These are phyloP conservation scores for Phytopythium boreale DNA, from an alignment of 352 stramenopile genomes.

Conservation along the genomic window DNA sequence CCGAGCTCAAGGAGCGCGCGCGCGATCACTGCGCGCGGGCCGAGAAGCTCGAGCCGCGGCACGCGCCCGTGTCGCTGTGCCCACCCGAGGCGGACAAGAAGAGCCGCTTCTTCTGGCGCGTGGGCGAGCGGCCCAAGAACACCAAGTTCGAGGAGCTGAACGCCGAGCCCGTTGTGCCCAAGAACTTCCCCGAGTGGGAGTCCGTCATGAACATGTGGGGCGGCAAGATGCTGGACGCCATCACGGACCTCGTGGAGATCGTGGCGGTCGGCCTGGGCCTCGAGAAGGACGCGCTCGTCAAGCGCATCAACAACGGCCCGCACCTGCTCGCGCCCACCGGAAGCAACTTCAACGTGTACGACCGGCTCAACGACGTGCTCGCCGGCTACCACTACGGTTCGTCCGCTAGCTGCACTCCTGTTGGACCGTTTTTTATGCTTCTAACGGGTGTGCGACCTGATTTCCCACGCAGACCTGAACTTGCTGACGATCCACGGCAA, in stretches of 20 bases:
- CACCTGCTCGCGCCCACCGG: constrained; percentile 90
- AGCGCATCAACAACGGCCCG: constrained; percentile 80
- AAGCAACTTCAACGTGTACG: constrained; percentile 84
- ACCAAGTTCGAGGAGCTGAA: constrained; percentile 87
- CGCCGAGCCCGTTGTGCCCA: constrained; percentile 82
- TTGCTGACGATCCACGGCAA: constrained; percentile 93
- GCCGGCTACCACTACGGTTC: constrained; percentile 90
- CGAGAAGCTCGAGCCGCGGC: constrained; percentile 41
- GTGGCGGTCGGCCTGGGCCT: constrained; percentile 83
- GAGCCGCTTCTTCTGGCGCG: constrained; percentile 94
- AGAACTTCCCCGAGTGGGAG: constrained; percentile 86
- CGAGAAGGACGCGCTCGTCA: constrained; percentile 71
- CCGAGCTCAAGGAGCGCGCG: constrained; percentile 79
- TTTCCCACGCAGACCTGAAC: constrained; percentile 76
- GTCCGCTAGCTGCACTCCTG: too few relatives aligned
- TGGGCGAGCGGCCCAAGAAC: constrained; percentile 73
- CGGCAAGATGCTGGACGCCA: constrained; percentile 81
- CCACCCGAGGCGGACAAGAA: constrained; percentile 91
- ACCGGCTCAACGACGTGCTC: constrained; percentile 81
- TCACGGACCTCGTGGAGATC: constrained; percentile 86
- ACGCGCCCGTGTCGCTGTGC: constrained; percentile 81
- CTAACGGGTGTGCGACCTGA: neutral
- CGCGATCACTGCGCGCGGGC: constrained; percentile 82
- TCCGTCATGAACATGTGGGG: constrained; percentile 91
- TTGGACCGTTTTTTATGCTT: too few relatives aligned